phyloP scores from a whole-genome alignment of 73 alveolate genomes.

The Paramecium caudatum region DNA sequence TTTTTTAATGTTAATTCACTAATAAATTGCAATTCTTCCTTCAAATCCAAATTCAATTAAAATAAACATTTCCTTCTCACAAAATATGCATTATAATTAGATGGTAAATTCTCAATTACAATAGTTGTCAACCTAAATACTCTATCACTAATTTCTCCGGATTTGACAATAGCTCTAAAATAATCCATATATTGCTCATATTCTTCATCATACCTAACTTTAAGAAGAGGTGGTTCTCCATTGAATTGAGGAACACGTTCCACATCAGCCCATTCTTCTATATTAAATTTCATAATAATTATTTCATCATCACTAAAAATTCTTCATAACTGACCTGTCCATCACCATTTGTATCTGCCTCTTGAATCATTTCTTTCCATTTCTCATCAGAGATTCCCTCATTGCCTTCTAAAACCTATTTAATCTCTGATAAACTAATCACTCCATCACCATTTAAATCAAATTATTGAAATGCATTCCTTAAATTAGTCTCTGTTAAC shows the following conservation, averaged over 20 bases:
- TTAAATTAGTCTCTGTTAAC: background rate
- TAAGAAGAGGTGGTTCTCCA: conserved; percentile 38
- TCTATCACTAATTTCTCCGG: conserved; percentile 83
- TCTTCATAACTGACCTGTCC: conserved; percentile 54
- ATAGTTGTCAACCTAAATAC: conserved; percentile 85
- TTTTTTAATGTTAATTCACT: conserved; percentile 65
- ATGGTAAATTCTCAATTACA: conserved; percentile 78
- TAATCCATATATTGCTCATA: conserved; percentile 75
- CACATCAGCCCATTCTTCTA: conserved; percentile 70
- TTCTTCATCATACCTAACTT: conserved; percentile 53
- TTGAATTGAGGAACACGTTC: conserved; percentile 10
- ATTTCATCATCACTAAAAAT: conserved; percentile 55
- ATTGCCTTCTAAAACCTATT: conserved; percentile 17
- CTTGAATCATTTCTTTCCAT: conserved; percentile 19
- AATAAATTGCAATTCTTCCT: conserved; percentile 84
- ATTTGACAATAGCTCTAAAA: conserved; percentile 81
- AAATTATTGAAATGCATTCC: conserved; percentile 46
- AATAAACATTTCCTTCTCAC: conserved; percentile 90
- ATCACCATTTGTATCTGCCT: conserved; percentile 40
- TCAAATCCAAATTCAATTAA: conserved; percentile 78
- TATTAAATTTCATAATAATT: conserved; percentile 20
- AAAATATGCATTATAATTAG: conserved; percentile 92
- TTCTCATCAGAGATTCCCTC: background rate
- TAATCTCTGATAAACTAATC: background rate
- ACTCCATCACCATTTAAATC: conserved; percentile 53